Base-by-base conservation (phyloP, 2,329 filamentous ascomycete species). In the Penicillium nordicum region DNA sequence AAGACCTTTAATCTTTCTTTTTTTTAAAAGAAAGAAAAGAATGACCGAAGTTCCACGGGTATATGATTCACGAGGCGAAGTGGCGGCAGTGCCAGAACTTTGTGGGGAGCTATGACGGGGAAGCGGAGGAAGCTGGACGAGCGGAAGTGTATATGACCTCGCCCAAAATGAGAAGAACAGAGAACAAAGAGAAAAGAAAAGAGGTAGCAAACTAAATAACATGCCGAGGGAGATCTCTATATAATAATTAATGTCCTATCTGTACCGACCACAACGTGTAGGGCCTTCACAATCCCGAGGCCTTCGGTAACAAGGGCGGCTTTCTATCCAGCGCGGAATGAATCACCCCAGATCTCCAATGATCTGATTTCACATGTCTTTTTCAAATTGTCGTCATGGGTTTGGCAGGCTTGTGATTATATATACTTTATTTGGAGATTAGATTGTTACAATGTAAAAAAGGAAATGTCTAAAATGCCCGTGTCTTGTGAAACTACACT, bases 121-220 rank as follows among this genome's bases (percentile, higher is more conserved):
- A 67, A 69, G 69, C 69, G 71, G 70, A 72, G 67, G 64, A 45
- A 62, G 63, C 67, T 73, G 71, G 71, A 72, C 71, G 70, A 73
- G 67, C 71, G 71, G 71, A 73, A 70, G 67, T 60, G 32, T 56
- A 55, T 52, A 57, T 25, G 45, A 52, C 34, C 55, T 57, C 57
- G n/a, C 47, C 50, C 34, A 41, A 8, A 8, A 30, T 8, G 23
- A 41, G n/a, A 18, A 21, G n/a, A 51, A 32, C 52, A 23, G 18
- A 45, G 11, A 53, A 48, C 12, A 54, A 30, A 55, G 18, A 37
- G 21, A 55, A 25, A 48, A 45, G 37, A 36, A 36, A 57, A 43
- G 21, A 30, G 21, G 14, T 44, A 49, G 32, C 8, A 57, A 27
- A 49, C 12, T 37, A 37, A 21, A 30, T 10, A 18, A 46, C 18